These are phyloP conservation scores for Limnomonas spitsbergensis DNA, from an alignment of 139 green algal genomes.

Conservation along the genomic window DNA sequence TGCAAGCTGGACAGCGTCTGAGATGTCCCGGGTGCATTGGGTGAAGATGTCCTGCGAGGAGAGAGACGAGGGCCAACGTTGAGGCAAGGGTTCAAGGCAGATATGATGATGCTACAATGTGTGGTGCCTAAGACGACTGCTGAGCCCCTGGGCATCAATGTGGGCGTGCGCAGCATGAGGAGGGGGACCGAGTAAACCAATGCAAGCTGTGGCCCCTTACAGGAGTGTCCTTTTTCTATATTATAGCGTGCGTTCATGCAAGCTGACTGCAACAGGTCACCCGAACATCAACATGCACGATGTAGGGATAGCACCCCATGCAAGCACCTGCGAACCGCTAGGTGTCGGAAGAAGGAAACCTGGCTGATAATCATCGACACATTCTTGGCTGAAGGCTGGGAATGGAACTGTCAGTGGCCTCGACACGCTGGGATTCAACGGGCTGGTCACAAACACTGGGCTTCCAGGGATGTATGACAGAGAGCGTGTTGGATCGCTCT, in stretches of 20 bases:
- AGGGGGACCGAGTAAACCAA: too few relatives aligned
- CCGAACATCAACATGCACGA: too few relatives aligned
- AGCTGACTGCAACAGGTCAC: too few relatives aligned
- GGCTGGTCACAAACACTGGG: not conserved
- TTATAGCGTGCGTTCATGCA: too few relatives aligned
- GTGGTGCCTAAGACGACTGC: too few relatives aligned
- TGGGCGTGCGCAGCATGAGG: too few relatives aligned
- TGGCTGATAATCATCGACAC: slow-evolving; percentile 20
- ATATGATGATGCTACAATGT: too few relatives aligned
- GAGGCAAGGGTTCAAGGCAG: not conserved
- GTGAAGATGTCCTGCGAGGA: slow-evolving; percentile 17
- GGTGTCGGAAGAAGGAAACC: slow-evolving; percentile 5
- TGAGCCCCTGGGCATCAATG: too few relatives aligned
- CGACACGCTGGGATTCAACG: not conserved
- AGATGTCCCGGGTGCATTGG: slow-evolving; percentile 3
- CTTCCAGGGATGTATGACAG: not conserved
- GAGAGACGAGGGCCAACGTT: not conserved
- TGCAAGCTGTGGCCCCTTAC: too few relatives aligned
- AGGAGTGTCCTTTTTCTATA: too few relatives aligned
- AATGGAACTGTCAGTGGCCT: slow-evolving; percentile 36
- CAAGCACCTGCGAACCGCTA: not conserved
- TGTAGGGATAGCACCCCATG: too few relatives aligned
- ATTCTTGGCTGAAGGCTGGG: slow-evolving; percentile 32
- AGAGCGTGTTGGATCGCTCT: not conserved
- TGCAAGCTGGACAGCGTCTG: not conserved